These are phyloP conservation scores for Gamsiella multidivaricata DNA, from an alignment of 192 early-diverging fungal species.

Conservation along the genomic window DNA sequence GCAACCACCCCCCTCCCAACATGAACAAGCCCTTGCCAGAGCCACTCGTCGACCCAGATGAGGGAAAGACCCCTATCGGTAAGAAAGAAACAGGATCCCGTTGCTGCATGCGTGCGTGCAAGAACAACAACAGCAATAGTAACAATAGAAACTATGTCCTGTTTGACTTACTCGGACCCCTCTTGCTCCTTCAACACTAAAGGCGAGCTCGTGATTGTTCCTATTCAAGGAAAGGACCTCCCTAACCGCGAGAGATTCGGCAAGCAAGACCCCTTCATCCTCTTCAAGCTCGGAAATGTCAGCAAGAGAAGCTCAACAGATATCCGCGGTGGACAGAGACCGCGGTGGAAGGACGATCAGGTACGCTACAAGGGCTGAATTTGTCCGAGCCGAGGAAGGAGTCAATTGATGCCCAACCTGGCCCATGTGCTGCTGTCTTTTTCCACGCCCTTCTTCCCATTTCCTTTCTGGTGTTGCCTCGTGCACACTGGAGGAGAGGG, in stretches of 20 bases:
- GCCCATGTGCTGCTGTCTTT: neutral
- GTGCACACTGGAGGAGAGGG: neutral
- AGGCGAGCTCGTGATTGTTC: conserved; percentile 51
- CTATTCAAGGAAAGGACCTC: conserved; percentile 52
- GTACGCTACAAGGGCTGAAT: conserved; percentile 23
- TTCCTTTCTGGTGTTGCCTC: neutral
- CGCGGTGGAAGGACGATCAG: conserved; percentile 68
- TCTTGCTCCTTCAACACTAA: too few relatives aligned
- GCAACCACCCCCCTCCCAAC: conserved; percentile 14
- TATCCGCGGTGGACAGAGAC: conserved; percentile 65
- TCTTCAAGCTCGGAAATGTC: conserved; percentile 61
- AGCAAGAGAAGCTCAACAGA: conserved; percentile 63
- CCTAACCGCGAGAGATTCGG: conserved; percentile 56
- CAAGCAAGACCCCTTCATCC: conserved; percentile 67
- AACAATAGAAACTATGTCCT: conserved; percentile 1
- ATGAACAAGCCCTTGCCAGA: conserved; percentile 53
- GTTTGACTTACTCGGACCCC: too few relatives aligned
- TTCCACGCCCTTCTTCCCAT: neutral
- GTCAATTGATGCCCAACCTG: neutral
- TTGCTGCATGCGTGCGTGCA: neutral
- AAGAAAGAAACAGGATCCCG: neutral
- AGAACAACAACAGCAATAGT: neutral
- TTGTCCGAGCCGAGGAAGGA: neutral
- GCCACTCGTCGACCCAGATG: conserved; percentile 50
- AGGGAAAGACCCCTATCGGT: conserved; percentile 52